Evolutionary conservation across 2,329 filamentous ascomycete genomes (phyloP).

Genomic region (Cephalotrichum gorgonifer): DNA sequence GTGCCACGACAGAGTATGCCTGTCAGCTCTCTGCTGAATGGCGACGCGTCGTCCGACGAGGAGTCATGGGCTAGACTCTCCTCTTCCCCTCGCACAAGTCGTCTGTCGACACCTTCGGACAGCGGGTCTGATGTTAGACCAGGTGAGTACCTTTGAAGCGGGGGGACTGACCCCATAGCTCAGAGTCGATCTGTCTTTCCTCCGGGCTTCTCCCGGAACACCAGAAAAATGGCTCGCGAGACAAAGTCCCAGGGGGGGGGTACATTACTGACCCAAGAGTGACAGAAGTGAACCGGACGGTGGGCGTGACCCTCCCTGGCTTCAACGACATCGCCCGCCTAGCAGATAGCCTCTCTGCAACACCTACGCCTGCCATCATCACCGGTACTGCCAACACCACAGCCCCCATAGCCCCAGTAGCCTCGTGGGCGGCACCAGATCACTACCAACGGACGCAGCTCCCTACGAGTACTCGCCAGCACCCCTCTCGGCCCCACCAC

Average conservation of each 20-base stretch:
- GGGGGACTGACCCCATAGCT: neutral
- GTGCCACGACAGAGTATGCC: neutral
- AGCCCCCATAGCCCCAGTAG: slow-evolving; percentile 9
- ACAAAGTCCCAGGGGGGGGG: neutral
- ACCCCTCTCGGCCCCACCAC: neutral
- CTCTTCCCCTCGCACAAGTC: neutral
- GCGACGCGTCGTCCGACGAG: neutral
- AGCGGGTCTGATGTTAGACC: neutral
- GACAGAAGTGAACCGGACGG: neutral
- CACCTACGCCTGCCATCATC: neutral
- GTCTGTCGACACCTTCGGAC: slow-evolving; percentile 1
- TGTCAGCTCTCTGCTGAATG: slow-evolving; percentile 3
- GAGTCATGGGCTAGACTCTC: neutral
- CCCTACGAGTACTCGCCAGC: neutral
- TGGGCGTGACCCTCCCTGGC: neutral
- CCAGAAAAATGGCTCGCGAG: neutral
- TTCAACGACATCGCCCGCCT: neutral
- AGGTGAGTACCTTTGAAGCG: neutral
- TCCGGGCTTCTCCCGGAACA: neutral
- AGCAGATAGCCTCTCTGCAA: neutral
- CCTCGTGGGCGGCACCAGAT: neutral
- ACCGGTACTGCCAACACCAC: slow-evolving; percentile 12
- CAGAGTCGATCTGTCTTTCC: neutral
- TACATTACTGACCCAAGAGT: neutral
- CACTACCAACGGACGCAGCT: neutral